Base-by-base conservation (phyloP, 108 stramenopile genomes). In the Schizochytrium sp. region DNA sequence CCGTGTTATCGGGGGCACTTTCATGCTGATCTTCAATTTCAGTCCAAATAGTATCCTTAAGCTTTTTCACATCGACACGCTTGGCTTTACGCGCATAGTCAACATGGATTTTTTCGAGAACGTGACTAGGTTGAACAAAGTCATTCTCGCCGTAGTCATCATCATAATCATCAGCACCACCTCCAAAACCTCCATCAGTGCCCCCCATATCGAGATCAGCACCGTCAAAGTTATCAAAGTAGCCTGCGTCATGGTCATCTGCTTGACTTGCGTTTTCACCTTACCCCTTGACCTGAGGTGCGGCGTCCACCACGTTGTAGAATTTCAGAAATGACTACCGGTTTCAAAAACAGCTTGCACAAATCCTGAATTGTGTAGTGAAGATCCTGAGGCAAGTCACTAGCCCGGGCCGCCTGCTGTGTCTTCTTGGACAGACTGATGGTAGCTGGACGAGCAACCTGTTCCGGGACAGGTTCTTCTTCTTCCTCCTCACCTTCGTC, bases 21-120 rank as follows among this genome's bases (percentile, higher is more conserved):
- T 46, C 49, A 56, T 42, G 49, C 44, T 45, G 38, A 10, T 72
- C 61, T 46, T 90, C 69, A 50, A 92, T 90, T 19, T 90, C 61
- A 7, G 40, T 46, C 92, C 92, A 92, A 55, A 92, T 15, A 49
- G 72, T 72, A 1, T 72, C 88, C 89, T 92, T 92, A 12, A 92
- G 89, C 4, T 49, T 44, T 8, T 88, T 55, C 17, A 92, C 92
- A 60, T 92, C 91, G 19, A 92, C 89, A 56, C 58, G 88, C 64
- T 92, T 93, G 13, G 92, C 92, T 57, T 56, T 88, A 42, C 59
- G 15, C 4, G 90, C 91, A 46, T 92, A 91, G 72, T 59, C 57
- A 7, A 93, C 89, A 38, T 64, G 49, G 40, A 92, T 69, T 45
- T 91, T 87, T 38, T 91, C 92, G n/a, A 93, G 88, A 4, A 15